phyloP scores from a whole-genome alignment of 352 stramenopile species.

The Globisporangium recalcitrans region DNA sequence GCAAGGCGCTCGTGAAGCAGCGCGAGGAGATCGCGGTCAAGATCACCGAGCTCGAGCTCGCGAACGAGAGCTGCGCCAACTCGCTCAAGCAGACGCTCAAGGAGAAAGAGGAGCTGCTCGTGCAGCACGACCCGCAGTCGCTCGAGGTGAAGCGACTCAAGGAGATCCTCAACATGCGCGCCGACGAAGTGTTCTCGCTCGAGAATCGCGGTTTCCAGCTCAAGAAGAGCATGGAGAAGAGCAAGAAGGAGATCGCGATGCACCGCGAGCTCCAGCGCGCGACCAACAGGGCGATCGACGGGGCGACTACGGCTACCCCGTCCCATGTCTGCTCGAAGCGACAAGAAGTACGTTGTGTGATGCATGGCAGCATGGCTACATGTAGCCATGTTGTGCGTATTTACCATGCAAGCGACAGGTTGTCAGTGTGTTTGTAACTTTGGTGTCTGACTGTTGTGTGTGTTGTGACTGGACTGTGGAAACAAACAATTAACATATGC shows the following conservation, averaged over 20 bases:
- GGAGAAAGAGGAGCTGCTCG: conserved; percentile 90
- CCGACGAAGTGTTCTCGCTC: conserved; percentile 91
- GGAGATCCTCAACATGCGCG: conserved; percentile 82
- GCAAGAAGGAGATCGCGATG: conserved; percentile 87
- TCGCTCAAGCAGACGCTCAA: conserved; percentile 77
- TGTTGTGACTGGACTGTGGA: neutral
- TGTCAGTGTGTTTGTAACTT: neutral
- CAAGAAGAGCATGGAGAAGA: conserved; percentile 92
- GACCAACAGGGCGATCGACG: conserved; percentile 84
- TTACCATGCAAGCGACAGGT: neutral
- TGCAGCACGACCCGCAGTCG: conserved; percentile 91
- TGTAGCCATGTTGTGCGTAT: neutral
- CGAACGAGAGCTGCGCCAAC: conserved; percentile 86
- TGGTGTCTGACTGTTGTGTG: neutral
- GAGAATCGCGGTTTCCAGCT: conserved; percentile 93
- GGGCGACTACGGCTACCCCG: conserved; percentile 31
- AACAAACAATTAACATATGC: neutral
- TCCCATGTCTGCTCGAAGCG: conserved; percentile 59
- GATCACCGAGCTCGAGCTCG: conserved; percentile 88
- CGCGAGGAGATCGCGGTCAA: conserved; percentile 70
- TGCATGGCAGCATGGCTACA: neutral
- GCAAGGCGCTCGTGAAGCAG: conserved; percentile 68
- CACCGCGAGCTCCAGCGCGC: conserved; percentile 89
- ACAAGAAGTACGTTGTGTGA: conserved; percentile 35
- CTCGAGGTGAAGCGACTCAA: conserved; percentile 91